Evolutionary conservation across 768 basidiomycete genomes (phyloP).

Genomic region (Heimioporus sp.): DNA sequence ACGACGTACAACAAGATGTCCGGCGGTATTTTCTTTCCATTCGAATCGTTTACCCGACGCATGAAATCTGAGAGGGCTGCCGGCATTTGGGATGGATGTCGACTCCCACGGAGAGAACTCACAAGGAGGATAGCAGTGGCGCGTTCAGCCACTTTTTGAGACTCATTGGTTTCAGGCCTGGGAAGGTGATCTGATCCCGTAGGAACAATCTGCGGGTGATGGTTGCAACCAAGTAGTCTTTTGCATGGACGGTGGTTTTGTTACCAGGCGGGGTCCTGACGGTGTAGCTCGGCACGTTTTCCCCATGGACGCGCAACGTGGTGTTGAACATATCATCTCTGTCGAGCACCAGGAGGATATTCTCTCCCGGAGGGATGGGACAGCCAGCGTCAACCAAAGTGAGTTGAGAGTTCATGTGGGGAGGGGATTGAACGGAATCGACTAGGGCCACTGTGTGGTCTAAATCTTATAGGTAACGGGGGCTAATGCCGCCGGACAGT

Average conservation of each 20-base stretch:
- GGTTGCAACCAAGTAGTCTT: slow-evolving; percentile 7
- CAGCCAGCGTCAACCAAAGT: slow-evolving; percentile 8
- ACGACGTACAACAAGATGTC: slow-evolving; percentile 16
- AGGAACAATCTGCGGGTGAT: slow-evolving; percentile 8
- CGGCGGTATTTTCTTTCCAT: slow-evolving; percentile 2
- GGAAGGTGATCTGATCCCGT: slow-evolving; percentile 15
- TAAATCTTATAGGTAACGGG: neutral
- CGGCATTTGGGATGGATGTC: neutral
- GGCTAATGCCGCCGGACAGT: no score
- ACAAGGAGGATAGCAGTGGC: slow-evolving; percentile 5
- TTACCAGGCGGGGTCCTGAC: slow-evolving; percentile 2
- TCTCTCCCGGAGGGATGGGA: neutral
- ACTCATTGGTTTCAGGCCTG: slow-evolving; percentile 2
- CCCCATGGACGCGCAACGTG: neutral
- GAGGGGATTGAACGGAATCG: neutral
- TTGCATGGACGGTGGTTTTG: slow-evolving; percentile 7
- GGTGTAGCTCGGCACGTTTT: slow-evolving; percentile 5
- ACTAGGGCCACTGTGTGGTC: no score
- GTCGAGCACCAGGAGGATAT: slow-evolving; percentile 8
- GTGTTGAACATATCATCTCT: slow-evolving; percentile 14
- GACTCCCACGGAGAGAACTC: slow-evolving; percentile 1
- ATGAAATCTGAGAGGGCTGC: slow-evolving; percentile 12
- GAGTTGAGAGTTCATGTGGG: slow-evolving; percentile 15
- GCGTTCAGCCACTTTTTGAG: slow-evolving; percentile 15
- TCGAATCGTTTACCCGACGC: slow-evolving; percentile 10